phyloP scores from a whole-genome alignment of 1,139 yeast species.

The Zygosaccharomyces sapae region DNA sequence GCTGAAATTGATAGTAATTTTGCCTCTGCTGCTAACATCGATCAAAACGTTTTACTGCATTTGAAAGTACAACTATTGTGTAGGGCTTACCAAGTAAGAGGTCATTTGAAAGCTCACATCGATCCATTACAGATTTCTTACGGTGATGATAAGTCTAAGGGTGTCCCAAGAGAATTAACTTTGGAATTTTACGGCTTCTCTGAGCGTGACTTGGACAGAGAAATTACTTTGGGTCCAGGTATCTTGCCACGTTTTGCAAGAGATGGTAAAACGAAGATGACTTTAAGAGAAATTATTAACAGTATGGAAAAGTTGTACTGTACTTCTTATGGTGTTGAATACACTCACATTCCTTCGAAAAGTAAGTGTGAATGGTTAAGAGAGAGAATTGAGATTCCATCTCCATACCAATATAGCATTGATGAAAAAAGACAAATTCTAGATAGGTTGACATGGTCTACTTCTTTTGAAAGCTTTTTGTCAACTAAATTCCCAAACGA shows the following conservation, averaged over 20 bases:
- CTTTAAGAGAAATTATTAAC: conserved; percentile 71
- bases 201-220: conserved; percentile 75
- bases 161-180: conserved; percentile 78
- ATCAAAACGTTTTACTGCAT: conserved; percentile 76
- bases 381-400: conserved; percentile 90
- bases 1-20: conserved; percentile 38
- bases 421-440: conserved; percentile 95
- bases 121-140: conserved; percentile 91
- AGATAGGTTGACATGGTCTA: conserved; percentile 95
- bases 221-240: conserved; percentile 94
- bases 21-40: conserved; percentile 37
- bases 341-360: conserved; percentile 93
- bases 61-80: conserved; percentile 93
- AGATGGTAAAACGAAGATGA: conserved; percentile 61
- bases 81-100: conserved; percentile 98
- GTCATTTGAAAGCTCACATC: conserved; percentile 90
- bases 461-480: conserved; percentile 87
- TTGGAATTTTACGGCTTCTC: conserved; percentile 88
- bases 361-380: conserved; percentile 98
- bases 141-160: conserved; percentile 56
- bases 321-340: conserved; percentile 86
- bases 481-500: conserved; percentile 97
- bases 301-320: conserved; percentile 84
- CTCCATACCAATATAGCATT: conserved; percentile 73
- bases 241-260: conserved; percentile 84